phyloP scores from a whole-genome alignment of 208 protist genomes.

The Trichomonas gallinae region DNA sequence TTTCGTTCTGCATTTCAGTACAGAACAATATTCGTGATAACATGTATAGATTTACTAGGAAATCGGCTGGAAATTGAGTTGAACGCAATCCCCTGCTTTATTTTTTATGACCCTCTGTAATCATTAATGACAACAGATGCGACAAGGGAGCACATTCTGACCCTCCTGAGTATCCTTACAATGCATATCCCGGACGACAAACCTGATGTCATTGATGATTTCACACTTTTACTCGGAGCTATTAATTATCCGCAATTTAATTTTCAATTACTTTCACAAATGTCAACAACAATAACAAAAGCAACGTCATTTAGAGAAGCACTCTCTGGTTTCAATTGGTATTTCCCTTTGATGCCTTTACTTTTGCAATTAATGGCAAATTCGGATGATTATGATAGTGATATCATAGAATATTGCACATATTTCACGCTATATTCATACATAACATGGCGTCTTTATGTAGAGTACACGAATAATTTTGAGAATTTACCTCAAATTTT shows the following conservation, averaged over 20 bases:
- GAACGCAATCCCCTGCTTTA: too few species aligned
- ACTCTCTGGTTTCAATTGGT: neutral
- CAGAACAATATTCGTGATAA: too few species aligned
- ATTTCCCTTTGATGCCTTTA: neutral
- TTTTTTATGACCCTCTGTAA: too few species aligned
- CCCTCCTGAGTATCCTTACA: neutral
- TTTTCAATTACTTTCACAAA: neutral
- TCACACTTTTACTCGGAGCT: neutral
- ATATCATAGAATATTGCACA: neutral
- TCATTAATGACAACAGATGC: neutral
- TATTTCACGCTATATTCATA: neutral
- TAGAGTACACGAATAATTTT: neutral
- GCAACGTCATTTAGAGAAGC: neutral
- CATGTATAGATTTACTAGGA: too few species aligned
- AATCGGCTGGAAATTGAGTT: too few species aligned
- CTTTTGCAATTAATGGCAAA: neutral
- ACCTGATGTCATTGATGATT: neutral
- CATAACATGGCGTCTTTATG: neutral
- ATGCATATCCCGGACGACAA: neutral
- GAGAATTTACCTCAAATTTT: neutral
- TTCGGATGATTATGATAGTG: neutral
- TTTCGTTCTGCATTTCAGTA: too few species aligned
- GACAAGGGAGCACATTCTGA: neutral
- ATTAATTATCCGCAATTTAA: neutral
- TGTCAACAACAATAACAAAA: neutral